phyloP scores from a whole-genome alignment of 495 filamentous ascomycete species.

The Aspergillus panamensis region DNA sequence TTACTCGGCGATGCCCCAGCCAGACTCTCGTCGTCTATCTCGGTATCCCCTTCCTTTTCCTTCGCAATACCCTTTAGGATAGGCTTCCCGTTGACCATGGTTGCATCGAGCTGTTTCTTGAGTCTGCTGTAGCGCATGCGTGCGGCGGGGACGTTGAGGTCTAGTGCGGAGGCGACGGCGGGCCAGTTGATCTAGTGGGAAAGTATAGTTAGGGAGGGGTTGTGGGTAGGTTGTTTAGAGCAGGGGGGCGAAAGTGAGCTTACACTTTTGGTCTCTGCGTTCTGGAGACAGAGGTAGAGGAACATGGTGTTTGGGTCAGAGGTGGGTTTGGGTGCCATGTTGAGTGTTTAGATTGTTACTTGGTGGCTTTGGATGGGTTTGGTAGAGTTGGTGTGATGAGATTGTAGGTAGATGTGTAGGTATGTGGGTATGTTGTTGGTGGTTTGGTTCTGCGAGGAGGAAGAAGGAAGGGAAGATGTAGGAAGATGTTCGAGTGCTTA shows the following conservation, averaged over 20 bases:
- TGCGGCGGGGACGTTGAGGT: constrained; percentile 34
- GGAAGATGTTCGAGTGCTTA: too few species aligned
- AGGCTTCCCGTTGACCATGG: constrained; percentile 14
- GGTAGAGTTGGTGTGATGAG: neutral
- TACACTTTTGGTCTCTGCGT: constrained; percentile 32
- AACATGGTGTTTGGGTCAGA: constrained; percentile 34
- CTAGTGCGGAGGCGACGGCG: constrained; percentile 28
- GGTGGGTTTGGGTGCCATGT: constrained; percentile 24
- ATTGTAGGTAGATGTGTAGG: neutral
- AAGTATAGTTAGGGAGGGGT: too few species aligned
- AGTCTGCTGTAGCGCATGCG: constrained; percentile 39
- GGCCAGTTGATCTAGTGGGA: constrained; percentile 34
- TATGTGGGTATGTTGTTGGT: neutral
- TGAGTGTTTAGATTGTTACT: neutral
- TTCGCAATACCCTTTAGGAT: neutral
- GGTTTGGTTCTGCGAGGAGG: too few species aligned
- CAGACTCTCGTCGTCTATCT: neutral
- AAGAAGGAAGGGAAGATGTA: too few species aligned
- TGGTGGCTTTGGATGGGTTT: neutral
- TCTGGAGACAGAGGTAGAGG: constrained; percentile 37
- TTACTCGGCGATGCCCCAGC: neutral
- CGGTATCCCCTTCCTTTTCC: too few species aligned
- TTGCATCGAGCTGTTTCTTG: constrained; percentile 29
- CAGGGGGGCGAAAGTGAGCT: neutral
- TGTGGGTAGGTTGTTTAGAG: too few species aligned